phyloP scores from a whole-genome alignment of 257 asterid genomes.

The Perilla frutescens region DNA sequence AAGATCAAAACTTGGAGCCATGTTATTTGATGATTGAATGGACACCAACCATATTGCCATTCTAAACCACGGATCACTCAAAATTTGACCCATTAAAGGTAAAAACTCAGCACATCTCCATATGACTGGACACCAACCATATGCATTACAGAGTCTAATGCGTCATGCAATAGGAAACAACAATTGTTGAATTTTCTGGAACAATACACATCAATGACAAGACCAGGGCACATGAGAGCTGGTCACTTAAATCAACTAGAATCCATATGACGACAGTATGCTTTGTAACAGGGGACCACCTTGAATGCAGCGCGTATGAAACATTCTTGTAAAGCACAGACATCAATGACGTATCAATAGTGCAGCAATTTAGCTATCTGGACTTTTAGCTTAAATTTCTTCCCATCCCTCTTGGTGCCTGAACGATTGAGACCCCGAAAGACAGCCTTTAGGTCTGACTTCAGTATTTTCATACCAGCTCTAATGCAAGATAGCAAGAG shows the following conservation, averaged over 20 bases:
- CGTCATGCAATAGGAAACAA: background rate
- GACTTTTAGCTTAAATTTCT: conserved; percentile 50
- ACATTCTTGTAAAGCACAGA: background rate
- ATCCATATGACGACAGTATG: conserved; percentile 15
- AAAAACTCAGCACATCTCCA: background rate
- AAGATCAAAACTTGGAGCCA: background rate
- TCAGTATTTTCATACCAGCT: conserved; percentile 57
- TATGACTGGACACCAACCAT: background rate
- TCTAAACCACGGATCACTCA: background rate
- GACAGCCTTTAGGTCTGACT: conserved; percentile 63
- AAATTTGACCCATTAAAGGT: conserved; percentile 18
- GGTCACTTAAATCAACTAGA: conserved; percentile 19
- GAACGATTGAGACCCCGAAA: conserved; percentile 55
- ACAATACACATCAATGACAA: background rate
- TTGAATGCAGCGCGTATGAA: conserved; percentile 2
- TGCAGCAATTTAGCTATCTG: conserved; percentile 53
- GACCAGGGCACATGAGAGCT: conserved; percentile 22
- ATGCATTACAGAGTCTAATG: background rate
- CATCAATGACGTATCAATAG: conserved; percentile 28
- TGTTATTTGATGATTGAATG: background rate
- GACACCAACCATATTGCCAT: conserved; percentile 7
- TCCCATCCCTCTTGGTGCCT: conserved; percentile 45
- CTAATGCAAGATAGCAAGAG: conserved; percentile 62
- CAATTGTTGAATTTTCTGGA: background rate
- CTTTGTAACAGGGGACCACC: background rate